A percentile compares a stretch with the other conserved stretches of the same genome.
These are phyloP conservation scores for Penicillium canariense DNA, from an alignment of 495 filamentous ascomycete genomes.

Conservation along the genomic window DNA sequence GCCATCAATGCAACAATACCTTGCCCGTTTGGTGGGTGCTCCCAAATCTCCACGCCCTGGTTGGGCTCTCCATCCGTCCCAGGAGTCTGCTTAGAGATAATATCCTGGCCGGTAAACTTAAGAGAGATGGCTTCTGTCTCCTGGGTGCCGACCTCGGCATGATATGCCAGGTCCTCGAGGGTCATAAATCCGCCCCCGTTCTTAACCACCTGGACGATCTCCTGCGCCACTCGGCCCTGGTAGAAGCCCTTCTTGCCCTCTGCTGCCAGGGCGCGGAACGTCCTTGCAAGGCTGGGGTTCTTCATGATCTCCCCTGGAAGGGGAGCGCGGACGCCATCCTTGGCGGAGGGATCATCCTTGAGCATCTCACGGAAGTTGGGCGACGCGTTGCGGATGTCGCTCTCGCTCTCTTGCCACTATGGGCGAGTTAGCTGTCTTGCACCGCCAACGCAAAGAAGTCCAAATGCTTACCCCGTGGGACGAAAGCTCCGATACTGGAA, in stretches of 20 bases:
- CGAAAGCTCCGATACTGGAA: slow-evolving; percentile 80
- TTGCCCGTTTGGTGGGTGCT: slow-evolving; percentile 97
- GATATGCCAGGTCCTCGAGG: slow-evolving; percentile 74
- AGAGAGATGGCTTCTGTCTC: slow-evolving; percentile 78
- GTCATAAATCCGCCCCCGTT: slow-evolving; percentile 76
- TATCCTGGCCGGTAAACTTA: slow-evolving; percentile 68
- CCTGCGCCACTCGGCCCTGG: slow-evolving; percentile 74
- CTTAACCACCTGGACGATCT: slow-evolving; percentile 71
- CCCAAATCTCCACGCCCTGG: slow-evolving; percentile 81
- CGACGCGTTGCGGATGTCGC: slow-evolving; percentile 62
- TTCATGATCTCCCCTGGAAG: slow-evolving; percentile 83
- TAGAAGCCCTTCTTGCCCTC: slow-evolving; percentile 93
- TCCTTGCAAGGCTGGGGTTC: slow-evolving; percentile 76
- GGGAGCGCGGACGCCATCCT: slow-evolving; percentile 68
- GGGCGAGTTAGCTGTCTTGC: not conserved
- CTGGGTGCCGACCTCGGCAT: slow-evolving; percentile 72
- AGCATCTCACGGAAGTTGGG: slow-evolving; percentile 85
- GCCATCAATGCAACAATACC: slow-evolving; percentile 94
- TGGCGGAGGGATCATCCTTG: slow-evolving; percentile 63
- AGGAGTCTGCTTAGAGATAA: slow-evolving; percentile 45
- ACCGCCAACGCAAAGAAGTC: not conserved
- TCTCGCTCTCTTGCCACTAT: slow-evolving; percentile 67
- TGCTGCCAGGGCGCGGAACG: slow-evolving; percentile 74
- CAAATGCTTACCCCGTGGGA: slow-evolving; percentile 59
- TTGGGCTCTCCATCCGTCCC: slow-evolving; percentile 46